Base-by-base conservation (phyloP, 2,329 filamentous ascomycete species). In the Emergomyces orientalis region DNA sequence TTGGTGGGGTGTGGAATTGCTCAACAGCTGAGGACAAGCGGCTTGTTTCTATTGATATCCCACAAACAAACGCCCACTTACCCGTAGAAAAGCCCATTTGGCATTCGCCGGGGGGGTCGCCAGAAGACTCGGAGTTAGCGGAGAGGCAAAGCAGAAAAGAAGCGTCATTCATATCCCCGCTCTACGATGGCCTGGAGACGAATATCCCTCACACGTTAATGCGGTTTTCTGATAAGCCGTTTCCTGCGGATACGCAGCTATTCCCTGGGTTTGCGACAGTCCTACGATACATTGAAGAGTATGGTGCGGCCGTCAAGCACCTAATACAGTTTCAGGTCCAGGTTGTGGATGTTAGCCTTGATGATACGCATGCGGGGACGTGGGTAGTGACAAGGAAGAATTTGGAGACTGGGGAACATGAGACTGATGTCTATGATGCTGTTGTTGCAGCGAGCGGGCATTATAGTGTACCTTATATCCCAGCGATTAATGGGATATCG, bases 1-100 rank as follows among this genome's bases (percentile, higher is more conserved):
- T 88, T 7, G 93, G 91, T 63, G 93, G 94, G 1, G 84, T 94
- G 11, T 97, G 93, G 93, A 88, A 91, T 70, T 91, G 95, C 74
- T 86, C 82, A 65, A 77, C 79, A 34, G 75, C 81, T 74, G 62
- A 76, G 54, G 70, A 79, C 72, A 65, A 82, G 68, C 67, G 78
- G 71, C 64, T 81, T 51, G 25, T 71, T 58, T 60, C 69, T 71
- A 68, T 81, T 68, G 56, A 69, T 41, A 78, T 93, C 45, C 91
- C 91, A 8, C 88, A 91, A 71, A 85, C 85, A n/a, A 82, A 84
- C 69, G 82, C 85, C 32, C 83, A 83, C 69, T 81, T 81, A 54
- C 81, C 84, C 30, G 79, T 83, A 0, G 88, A 92, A 66, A 79
- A 82, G 62, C 88, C 89, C 5, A 74, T 86, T 63, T 84, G 80